Base-by-base conservation (phyloP, 176 grass and related monocot genomes). In the Phoenix roebelenii region DNA sequence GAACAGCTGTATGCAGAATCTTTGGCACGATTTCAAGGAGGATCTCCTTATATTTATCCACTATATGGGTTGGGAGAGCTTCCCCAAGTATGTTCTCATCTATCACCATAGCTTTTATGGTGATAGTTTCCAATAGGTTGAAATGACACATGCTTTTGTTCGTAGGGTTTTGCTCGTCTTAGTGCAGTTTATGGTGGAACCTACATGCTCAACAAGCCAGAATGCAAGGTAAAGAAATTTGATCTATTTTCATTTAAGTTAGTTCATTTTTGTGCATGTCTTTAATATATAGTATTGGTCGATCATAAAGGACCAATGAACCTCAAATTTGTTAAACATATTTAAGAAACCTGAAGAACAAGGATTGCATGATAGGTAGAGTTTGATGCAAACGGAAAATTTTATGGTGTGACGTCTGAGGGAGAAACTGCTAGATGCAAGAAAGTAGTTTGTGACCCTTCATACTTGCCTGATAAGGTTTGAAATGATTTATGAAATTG, bases 171-270 rank as follows among this genome's bases (percentile, higher is more conserved):
- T 57, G 86, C 92, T 70, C 69, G 92, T 15, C 87, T 95, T 57
- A 95, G 86, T 74, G 90, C 90, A 71, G 90, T 95, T 14, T 95
- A 95, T 72, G 90, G 90, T 3, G 86, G 92, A 58, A 96, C 86
- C 30, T 96, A 96, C 55, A 90, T 96, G 92, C 62, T 96, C 49
- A 90, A 67, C 68, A 96, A 96, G 70, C 86, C 92, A 57, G 86
- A 90, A 51, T 96, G 92, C 83, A 96, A 90, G 86, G 92, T 96
- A 87, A n/a, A 20, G 16, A 28, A 58, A 28, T 60, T 60, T 25
- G 57, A 7, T 25, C 17, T 5, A 17, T 29, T 5, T 18, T 16
- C 16, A 1, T 35, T 35, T 35, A 9, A 35, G 7, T 35, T 35
- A 9, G 32, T 35, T 35, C 32, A 35, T 35, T 35, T 9, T 5